phyloP scores from a whole-genome alignment of 2,329 filamentous ascomycete species.

The Ampelomyces quisqualis region DNA sequence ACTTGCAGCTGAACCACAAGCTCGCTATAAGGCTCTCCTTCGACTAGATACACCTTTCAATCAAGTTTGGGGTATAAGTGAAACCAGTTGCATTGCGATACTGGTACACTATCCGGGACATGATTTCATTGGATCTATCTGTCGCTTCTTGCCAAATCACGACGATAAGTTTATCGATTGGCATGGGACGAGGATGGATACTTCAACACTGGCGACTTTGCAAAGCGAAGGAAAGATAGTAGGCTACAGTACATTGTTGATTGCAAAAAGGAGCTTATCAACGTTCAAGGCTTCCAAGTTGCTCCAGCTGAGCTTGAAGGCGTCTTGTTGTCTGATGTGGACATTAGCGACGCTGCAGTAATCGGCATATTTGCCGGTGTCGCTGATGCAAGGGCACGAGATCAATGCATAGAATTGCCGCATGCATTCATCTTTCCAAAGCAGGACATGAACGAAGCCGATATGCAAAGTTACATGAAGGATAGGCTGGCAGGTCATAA shows the following conservation, averaged over 20 bases:
- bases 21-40: slow-evolving; percentile 49
- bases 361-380: slow-evolving; percentile 45
- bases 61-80: slow-evolving; percentile 53
- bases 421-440: slow-evolving; percentile 51
- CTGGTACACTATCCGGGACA: slow-evolving; percentile 43
- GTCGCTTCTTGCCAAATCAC: slow-evolving; percentile 47
- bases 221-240: slow-evolving; percentile 48
- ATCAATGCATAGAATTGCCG: slow-evolving; percentile 44
- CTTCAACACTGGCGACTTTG: slow-evolving; percentile 60
- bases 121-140: slow-evolving; percentile 49
- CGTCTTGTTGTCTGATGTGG: slow-evolving; percentile 42
- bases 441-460: slow-evolving; percentile 16
- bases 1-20: slow-evolving; percentile 52
- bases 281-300: slow-evolving; percentile 43
- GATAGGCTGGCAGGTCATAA: slow-evolving; percentile 43
- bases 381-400: slow-evolving; percentile 31
- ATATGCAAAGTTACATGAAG: slow-evolving; percentile 33
- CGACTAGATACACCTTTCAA: slow-evolving; percentile 47
- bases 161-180: slow-evolving; percentile 56
- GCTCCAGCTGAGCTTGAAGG: slow-evolving; percentile 42
- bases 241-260: slow-evolving; percentile 59
- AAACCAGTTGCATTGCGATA: slow-evolving; percentile 46
- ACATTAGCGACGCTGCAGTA: slow-evolving; percentile 38
- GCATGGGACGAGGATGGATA: slow-evolving; percentile 56
- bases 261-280: slow-evolving; percentile 49